Evolutionary conservation across 1,284 basidiomycete species (phyloP).

Genomic region (Leccinum fuscescens): DNA sequence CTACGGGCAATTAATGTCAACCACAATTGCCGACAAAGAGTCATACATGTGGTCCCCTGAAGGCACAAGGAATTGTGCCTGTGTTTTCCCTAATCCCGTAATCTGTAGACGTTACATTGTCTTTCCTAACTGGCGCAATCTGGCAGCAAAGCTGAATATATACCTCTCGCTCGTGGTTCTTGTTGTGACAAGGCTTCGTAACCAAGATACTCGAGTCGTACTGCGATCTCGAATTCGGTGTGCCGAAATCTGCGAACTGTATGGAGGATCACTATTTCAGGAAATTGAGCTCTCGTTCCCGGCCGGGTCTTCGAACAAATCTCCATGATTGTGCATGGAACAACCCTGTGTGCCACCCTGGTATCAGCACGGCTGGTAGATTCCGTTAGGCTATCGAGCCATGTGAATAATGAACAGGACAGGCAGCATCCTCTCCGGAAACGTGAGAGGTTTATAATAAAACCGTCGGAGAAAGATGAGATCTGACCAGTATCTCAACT

Average conservation of each 20-base stretch:
- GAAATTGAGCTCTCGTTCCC: neutral
- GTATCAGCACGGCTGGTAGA: constrained; percentile 21
- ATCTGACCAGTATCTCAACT: neutral
- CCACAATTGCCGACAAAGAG: neutral
- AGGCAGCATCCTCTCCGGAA: constrained; percentile 51
- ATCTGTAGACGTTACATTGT: neutral
- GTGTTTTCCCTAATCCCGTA: constrained; percentile 27
- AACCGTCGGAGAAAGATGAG: constrained; percentile 6
- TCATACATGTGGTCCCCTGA: constrained; percentile 58
- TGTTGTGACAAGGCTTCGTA: neutral
- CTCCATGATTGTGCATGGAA: neutral
- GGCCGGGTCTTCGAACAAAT: neutral
- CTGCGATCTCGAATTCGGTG: neutral
- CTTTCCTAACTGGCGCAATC: neutral
- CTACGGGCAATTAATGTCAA: constrained; percentile 28
- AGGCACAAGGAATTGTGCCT: constrained; percentile 47
- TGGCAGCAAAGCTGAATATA: neutral
- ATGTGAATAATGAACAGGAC: constrained; percentile 57
- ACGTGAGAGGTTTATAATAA: constrained; percentile 60
- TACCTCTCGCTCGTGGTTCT: neutral
- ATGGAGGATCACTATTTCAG: neutral
- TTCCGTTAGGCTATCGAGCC: constrained; percentile 55
- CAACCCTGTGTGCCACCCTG: neutral
- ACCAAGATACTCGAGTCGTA: neutral
- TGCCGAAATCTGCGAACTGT: neutral